These are phyloP conservation scores for Chalciporus sp. DNA, from an alignment of 1,284 basidiomycete genomes.

Conservation along the genomic window DNA sequence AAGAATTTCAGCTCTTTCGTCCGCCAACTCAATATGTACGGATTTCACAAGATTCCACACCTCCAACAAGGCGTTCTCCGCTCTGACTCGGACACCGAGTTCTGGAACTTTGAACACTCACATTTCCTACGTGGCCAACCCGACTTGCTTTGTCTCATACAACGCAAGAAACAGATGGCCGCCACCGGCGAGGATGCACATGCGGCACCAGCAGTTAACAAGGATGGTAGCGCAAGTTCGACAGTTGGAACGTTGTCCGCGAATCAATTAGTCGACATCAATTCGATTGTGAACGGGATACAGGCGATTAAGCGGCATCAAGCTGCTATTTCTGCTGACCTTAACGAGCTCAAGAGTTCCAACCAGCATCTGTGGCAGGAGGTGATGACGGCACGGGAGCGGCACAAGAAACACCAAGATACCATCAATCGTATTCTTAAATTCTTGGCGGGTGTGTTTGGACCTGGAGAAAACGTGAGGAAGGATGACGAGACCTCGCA, in stretches of 20 bases:
- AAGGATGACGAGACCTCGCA: constrained; percentile 48
- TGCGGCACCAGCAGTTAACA: constrained; percentile 7
- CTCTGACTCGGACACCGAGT: constrained; percentile 80
- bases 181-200: constrained; percentile 35
- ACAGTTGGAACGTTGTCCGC: constrained; percentile 31
- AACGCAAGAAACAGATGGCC: constrained; percentile 66
- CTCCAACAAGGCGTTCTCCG: constrained; percentile 93
- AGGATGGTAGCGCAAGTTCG: constrained; percentile 19
- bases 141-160: constrained; percentile 88
- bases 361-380: constrained; percentile 95
- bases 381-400: constrained; percentile 75
- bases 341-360: constrained; percentile 85
- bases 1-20: constrained; percentile 94
- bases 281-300: constrained; percentile 81
- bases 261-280: constrained; percentile 70
- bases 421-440: constrained; percentile 96
- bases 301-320: constrained; percentile 91
- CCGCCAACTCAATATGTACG: constrained; percentile 97
- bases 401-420: constrained; percentile 91
- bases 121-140: constrained; percentile 91
- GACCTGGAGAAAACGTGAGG: constrained; percentile 48
- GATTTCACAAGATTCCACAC: constrained; percentile 95
- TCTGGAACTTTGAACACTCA: constrained; percentile 93
- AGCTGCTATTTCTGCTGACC: constrained; percentile 83
- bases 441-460: constrained; percentile 93